phyloP scores from a whole-genome alignment of 106 monocot species.

The Phalaenopsis equestris region DNA sequence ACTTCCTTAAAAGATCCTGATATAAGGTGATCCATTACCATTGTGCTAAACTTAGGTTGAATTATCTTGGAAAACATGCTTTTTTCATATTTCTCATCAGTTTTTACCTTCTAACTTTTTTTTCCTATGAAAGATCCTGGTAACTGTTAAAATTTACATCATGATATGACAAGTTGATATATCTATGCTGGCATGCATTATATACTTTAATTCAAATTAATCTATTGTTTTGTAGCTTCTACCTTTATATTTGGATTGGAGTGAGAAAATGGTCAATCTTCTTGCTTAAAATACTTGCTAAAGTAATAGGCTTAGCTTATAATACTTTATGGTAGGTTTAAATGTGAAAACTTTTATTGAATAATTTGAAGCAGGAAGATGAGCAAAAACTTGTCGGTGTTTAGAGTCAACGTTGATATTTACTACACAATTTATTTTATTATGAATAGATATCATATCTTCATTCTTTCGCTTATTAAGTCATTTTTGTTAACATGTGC shows the following conservation, averaged over 20 bases:
- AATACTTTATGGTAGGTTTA: neutral
- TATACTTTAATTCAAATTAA: neutral
- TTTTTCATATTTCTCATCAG: neutral
- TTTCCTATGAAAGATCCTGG: neutral
- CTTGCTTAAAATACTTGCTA: neutral
- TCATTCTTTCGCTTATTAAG: no score
- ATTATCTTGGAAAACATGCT: neutral
- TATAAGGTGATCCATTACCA: conserved; percentile 51
- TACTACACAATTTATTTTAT: no score
- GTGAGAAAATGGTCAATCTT: neutral
- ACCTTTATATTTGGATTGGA: neutral
- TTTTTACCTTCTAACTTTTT: neutral
- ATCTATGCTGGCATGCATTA: neutral
- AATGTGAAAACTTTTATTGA: no score
- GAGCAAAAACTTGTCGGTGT: no score
- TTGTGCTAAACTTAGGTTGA: neutral
- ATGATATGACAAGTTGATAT: neutral
- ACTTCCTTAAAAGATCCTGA: conserved; percentile 98
- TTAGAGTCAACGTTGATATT: no score
- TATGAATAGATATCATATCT: no score
- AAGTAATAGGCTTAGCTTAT: neutral
- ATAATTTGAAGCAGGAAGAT: no score
- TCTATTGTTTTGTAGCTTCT: neutral
- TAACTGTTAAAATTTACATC: neutral
- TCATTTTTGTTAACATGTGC: no score